Conservation (phyloP, 495 filamentous ascomycete genomes). For the Pseudomonodictys pantanalensis region DNA sequence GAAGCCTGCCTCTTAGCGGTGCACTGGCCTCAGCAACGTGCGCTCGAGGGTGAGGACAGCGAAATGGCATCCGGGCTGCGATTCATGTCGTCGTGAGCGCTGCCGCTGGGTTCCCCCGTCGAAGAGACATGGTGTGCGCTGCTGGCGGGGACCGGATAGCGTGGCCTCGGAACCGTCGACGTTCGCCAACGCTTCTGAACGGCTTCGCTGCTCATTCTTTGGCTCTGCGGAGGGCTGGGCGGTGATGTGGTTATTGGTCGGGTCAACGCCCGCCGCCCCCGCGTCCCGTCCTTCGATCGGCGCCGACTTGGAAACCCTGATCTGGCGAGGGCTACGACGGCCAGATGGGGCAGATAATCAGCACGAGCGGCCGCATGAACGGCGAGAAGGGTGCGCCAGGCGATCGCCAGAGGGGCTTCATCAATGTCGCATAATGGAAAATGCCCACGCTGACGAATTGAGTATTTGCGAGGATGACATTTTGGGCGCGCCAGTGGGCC, state of each 20-base stretch:
- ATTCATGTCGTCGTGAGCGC: too few species aligned
- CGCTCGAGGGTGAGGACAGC: too few species aligned
- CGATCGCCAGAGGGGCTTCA: not conserved
- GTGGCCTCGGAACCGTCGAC: too few species aligned
- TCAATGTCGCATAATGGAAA: not conserved
- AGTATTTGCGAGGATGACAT: too few species aligned
- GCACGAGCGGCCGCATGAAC: not conserved
- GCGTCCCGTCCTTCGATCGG: not conserved
- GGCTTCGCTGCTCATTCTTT: not conserved
- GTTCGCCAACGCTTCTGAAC: conserved; percentile 1
- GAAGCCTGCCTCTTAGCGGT: not conserved
- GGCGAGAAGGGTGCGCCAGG: not conserved
- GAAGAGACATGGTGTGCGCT: too few species aligned
- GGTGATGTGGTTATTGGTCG: not conserved
- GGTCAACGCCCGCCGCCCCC: conserved; percentile 10
- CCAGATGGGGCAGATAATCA: not conserved
- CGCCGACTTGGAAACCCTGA: conserved; percentile 15
- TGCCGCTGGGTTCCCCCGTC: too few species aligned
- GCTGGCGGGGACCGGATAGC: too few species aligned
- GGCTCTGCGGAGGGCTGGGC: not conserved
- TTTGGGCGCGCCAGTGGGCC: too few species aligned
- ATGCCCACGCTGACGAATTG: not conserved
- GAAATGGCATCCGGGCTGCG: not conserved
- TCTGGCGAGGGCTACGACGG: not conserved
- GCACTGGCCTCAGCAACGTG: too few species aligned